Evolutionary conservation across 805 yeast species (phyloP), one percentile per base, ranked within the genome.

Genomic region (Starmerella sirachaensis): DNA sequence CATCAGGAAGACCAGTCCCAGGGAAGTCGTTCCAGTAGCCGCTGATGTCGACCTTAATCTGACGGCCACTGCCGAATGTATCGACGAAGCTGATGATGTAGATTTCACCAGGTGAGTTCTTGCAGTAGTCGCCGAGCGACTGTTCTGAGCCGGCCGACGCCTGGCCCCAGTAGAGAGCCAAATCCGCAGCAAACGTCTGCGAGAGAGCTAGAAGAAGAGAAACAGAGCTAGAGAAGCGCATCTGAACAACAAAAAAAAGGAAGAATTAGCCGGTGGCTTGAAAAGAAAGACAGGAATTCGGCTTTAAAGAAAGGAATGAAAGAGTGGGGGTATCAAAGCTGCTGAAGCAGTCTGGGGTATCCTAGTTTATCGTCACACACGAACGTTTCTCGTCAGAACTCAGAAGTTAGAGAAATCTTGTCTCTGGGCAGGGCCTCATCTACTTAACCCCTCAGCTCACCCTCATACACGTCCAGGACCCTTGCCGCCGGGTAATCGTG

Each of bases 111-210:
- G 73, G 68, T 38, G 72, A 70, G 35, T 74, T 65, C 41, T 65
- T 63, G 66, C 95, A 84, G 63, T 82, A 82, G 33, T 65, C 59
- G 2, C 66, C 59, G 5, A 74, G 58, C 4, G 59, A 52, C 24
- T 63, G 53, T 49, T 72, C 75, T 11, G 63, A 51, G 6, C 82
- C 82, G n/a, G 70, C 76, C 12, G 88, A 74, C 50, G 72, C 71
- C 60, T 84, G 94, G 37, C 95, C 94, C 94, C 94, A 84, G 61
- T 84, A 84, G 6, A 80, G 66, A 17, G 78, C 94, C 26, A 83
- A 72, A 47, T 81, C 79, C 22, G 65, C 53, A 32, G 68, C 65
- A 13, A 74, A 57, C 10, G 44, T 37, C 21, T 17, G 25, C 32
- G 21, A 12, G 41, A 17, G 14, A 41, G 18, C 27, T 21, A 27